Evolutionary conservation across 345 rosid genomes (phyloP).

Genomic region (Citrus medica): DNA sequence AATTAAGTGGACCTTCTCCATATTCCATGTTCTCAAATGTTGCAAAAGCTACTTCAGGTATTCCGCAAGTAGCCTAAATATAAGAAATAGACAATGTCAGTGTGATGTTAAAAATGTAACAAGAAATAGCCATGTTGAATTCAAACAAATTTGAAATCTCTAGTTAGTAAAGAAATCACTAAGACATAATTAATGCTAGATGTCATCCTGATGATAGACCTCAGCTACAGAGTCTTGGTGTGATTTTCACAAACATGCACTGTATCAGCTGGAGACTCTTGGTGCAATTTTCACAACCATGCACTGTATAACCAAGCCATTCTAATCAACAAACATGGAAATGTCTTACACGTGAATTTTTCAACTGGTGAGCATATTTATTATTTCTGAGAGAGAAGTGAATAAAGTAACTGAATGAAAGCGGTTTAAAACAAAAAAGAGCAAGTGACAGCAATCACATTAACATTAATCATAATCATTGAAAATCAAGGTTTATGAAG

Average conservation of each 20-base stretch:
- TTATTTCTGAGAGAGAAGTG: not conserved
- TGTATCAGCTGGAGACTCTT: not conserved
- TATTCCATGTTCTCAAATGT: constrained; percentile 99
- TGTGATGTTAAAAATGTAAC: not conserved
- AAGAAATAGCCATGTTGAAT: constrained; percentile 1
- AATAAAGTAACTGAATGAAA: not conserved
- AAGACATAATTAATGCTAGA: not conserved
- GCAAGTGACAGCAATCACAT: too few relatives aligned
- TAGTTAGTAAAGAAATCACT: not conserved
- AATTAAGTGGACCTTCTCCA: constrained; percentile 71
- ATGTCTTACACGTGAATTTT: not conserved
- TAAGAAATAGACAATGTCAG: constrained; percentile 26
- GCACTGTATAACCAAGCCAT: not conserved
- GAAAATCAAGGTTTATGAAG: too few relatives aligned
- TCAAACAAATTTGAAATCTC: constrained; percentile 2
- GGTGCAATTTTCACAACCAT: not conserved
- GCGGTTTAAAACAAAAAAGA: not conserved
- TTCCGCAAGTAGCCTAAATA: constrained; percentile 83
- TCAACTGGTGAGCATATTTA: not conserved
- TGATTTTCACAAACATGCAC: not conserved
- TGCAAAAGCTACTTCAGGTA: constrained; percentile 87
- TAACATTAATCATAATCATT: too few relatives aligned
- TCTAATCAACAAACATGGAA: not conserved
- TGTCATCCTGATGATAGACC: not conserved
- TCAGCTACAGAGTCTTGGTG: not conserved